Base-by-base conservation (phyloP, 495 filamentous ascomycete genomes). In the Penicillium bovifimosum region DNA sequence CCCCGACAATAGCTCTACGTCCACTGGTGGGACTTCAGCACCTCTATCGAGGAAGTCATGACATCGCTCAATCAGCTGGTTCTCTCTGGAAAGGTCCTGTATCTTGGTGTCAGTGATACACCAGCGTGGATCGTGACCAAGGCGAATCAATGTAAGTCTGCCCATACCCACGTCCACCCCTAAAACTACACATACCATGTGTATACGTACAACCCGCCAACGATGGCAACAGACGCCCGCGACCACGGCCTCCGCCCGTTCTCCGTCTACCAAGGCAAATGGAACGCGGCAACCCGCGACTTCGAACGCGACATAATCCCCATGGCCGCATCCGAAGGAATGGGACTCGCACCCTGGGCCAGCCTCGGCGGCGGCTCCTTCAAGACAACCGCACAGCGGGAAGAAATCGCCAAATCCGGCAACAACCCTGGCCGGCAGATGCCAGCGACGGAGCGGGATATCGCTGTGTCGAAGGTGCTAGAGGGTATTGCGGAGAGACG, bases 291-390 rank as follows among this genome's bases (percentile, higher is more conserved):
- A 0, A 53, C 59, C 6, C 77, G 85, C n/a, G 85, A 87, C 55
- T 78, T 87, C 33, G 85, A 88, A 65, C 71, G 85, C 16, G 85
- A 88, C 1, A 86, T 88, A 47, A 75, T 88, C 44, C 81, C 81
- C 46, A 88, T 88, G 85, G 68, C 62, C 47, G 62, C 66, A 8
- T 76, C 68, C 9, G 84, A 88, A 58, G 84, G 84, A n/a, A 90
- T 91, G 86, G 84, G 69, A 0, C 48, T 90, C 0, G 73, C 71
- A 9, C 84, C 84, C 0, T 89, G 81, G 78, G 82, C 81, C 5
- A 72, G 81, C 0, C 67, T 91, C 2, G 83, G 80, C 28, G 70
- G 76, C n/a, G 86, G 86, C 73, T 2, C 24, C 8, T 62, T 65
- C 56, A 65, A 60, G 28, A 63, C 59, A 8, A 32, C 44, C 16